Evolutionary conservation across 495 filamentous ascomycete species (phyloP).

Genomic region (Schizothecium vesticola): DNA sequence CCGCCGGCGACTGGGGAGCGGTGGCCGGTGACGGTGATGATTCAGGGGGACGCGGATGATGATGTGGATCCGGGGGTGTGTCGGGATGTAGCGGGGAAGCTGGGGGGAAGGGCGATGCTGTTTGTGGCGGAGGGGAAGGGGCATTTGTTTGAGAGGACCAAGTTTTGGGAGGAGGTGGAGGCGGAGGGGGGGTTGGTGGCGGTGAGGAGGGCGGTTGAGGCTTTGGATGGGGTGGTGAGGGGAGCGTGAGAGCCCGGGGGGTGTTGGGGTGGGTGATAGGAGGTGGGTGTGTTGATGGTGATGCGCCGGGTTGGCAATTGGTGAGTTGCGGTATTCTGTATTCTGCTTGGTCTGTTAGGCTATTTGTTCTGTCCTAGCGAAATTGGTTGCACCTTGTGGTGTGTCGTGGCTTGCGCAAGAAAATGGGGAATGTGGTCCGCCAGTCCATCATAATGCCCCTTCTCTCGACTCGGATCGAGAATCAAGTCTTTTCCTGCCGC

Average conservation of each 20-base stretch:
- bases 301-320: neutral
- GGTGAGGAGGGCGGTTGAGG: slow-evolving; percentile 9
- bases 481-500: too few relatives aligned
- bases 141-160: slow-evolving; percentile 18
- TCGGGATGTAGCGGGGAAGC: neutral
- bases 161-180: slow-evolving; percentile 10
- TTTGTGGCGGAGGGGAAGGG: slow-evolving; percentile 11
- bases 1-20: neutral
- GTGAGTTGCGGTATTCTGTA: neutral
- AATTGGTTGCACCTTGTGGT: too few relatives aligned
- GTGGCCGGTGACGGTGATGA: slow-evolving; percentile 22
- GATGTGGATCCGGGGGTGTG: slow-evolving; percentile 16
- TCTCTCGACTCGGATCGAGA: too few relatives aligned
- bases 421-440: too few relatives aligned
- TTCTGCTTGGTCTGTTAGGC: too few relatives aligned
- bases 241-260: too few relatives aligned
- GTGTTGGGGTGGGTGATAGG: too few relatives aligned
- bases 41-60: slow-evolving; percentile 17
- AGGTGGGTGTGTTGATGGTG: too few relatives aligned
- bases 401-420: too few relatives aligned
- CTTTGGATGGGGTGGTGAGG: slow-evolving; percentile 8
- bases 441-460: too few relatives aligned
- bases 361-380: too few relatives aligned
- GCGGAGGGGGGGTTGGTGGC: neutral
- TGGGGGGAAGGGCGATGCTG: slow-evolving; percentile 12